phyloP scores from a whole-genome alignment of 176 grass and related monocot genomes.

The Cenchrus purpureus region DNA sequence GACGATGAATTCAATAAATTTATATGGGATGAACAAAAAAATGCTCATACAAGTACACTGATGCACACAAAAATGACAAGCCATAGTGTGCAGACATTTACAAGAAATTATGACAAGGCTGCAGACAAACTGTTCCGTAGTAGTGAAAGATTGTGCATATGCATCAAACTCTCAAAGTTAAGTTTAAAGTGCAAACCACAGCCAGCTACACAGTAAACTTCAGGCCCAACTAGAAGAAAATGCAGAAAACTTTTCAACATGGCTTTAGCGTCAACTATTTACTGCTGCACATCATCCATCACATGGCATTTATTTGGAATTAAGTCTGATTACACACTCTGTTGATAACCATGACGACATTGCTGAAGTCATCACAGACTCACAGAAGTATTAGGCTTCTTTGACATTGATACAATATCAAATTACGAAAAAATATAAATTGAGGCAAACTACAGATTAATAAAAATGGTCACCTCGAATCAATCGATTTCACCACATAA shows the following conservation, averaged over 20 bases:
- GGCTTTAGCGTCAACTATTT: neutral
- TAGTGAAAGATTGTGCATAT: neutral
- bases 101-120: no score
- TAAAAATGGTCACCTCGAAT: neutral
- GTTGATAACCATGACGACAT: no score
- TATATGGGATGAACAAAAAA: no score
- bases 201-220: neutral
- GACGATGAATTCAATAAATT: no score
- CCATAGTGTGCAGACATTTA: no score
- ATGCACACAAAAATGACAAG: no score
- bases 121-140: neutral
- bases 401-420: neutral
- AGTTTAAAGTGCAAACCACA: neutral
- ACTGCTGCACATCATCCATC: neutral
- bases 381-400: no score
- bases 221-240: neutral
- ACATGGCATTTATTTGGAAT: no score
- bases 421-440: neutral
- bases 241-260: neutral
- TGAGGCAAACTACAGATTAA: neutral
- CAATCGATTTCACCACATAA: slow-evolving; percentile 21
- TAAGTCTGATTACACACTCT: no score
- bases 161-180: neutral
- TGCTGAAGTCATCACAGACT: no score
- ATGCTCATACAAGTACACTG: no score